Evolutionary conservation across 2,329 filamentous ascomycete genomes (phyloP).

Genomic region (Fusarium keratoplasticum): DNA sequence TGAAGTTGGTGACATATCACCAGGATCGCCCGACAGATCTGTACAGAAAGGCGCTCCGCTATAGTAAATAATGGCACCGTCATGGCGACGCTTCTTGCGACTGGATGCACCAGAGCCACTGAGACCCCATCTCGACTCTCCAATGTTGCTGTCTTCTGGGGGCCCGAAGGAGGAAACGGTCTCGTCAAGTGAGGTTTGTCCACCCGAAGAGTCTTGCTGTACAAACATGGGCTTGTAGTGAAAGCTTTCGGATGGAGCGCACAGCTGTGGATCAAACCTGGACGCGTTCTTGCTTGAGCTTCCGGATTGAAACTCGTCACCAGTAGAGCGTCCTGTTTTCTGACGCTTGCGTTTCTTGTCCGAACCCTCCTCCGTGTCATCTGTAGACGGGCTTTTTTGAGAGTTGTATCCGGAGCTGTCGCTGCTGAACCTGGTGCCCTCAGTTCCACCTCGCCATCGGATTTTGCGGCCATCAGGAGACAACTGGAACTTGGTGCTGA

Average conservation of each 20-base stretch:
- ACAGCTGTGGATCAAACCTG: conserved; percentile 54
- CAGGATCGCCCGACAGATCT: conserved; percentile 77
- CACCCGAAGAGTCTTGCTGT: conserved; percentile 60
- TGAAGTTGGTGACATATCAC: conserved; percentile 60
- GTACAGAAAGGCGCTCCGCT: conserved; percentile 83
- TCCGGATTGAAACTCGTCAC: conserved; percentile 49
- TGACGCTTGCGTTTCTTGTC: conserved; percentile 60
- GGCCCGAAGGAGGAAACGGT: conserved; percentile 61
- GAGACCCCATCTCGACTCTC: conserved; percentile 59
- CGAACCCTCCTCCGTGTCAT: conserved; percentile 59
- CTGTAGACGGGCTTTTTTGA: conserved; percentile 60
- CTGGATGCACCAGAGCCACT: conserved; percentile 62
- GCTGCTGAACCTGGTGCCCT: conserved; percentile 74
- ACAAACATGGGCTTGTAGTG: conserved; percentile 74
- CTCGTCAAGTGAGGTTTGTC: conserved; percentile 61
- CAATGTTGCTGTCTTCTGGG: conserved; percentile 61
- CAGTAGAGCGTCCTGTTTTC: conserved; percentile 54
- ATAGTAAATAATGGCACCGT: conserved; percentile 87
- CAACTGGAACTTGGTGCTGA: conserved; percentile 81
- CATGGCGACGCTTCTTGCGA: conserved; percentile 66
- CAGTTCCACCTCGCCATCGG: conserved; percentile 78
- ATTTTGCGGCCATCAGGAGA: conserved; percentile 83
- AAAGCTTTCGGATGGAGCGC: conserved; percentile 60
- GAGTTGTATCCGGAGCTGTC: conserved; percentile 67
- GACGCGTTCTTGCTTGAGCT: conserved; percentile 53